Conservation (phyloP, 495 filamentous ascomycete species). For the Penicillium mononematosum region DNA sequence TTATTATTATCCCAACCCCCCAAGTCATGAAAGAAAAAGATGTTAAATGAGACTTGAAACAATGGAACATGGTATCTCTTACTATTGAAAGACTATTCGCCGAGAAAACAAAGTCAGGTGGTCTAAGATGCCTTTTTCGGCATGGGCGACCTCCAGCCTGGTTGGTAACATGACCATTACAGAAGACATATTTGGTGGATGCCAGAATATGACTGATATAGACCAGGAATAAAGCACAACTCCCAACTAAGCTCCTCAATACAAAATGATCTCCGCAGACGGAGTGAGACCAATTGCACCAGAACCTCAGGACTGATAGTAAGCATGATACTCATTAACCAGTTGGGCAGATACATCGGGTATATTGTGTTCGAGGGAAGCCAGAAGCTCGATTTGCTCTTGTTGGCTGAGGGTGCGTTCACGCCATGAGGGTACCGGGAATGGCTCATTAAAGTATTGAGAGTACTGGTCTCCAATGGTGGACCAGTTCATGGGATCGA, state of each 20-base stretch:
- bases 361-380: conserved; percentile 62
- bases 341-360: conserved; percentile 47
- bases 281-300: neutral
- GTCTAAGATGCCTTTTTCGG: neutral
- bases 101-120: conserved; percentile 7
- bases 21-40: neutral
- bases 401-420: conserved; percentile 66
- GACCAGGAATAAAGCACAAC: conserved; percentile 1
- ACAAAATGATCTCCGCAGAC: neutral
- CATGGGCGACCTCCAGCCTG: conserved; percentile 2
- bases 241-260: neutral
- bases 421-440: conserved; percentile 46
- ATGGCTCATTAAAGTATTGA: conserved; percentile 49
- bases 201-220: conserved; percentile 6
- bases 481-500: conserved; percentile 44
- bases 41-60: conserved; percentile 1
- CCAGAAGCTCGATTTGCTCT: conserved; percentile 70
- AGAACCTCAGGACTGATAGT: conserved; percentile 48
- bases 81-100: neutral
- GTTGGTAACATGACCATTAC: conserved; percentile 9
- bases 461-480: conserved; percentile 50
- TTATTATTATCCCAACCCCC: neutral
- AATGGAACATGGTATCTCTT: conserved; percentile 5
- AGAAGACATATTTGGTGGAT: neutral
- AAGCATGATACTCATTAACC: conserved; percentile 60